Evolutionary conservation across 2,329 filamentous ascomycete species (phyloP).

Genomic region (Penicillium aurantiogriseum): DNA sequence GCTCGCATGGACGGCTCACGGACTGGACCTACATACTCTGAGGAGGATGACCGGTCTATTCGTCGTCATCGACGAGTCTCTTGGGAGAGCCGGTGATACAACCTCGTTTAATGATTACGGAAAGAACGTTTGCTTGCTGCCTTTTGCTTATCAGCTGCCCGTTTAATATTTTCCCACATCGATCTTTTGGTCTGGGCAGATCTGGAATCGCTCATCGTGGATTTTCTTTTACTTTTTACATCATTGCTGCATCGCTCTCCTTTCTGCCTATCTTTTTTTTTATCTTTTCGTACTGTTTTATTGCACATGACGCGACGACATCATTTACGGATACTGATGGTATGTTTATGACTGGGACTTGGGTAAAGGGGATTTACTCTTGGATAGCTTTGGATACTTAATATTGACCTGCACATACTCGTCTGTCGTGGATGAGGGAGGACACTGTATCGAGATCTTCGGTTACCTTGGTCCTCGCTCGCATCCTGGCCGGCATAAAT

Average conservation of each 20-base stretch:
- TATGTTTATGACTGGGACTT: conserved; percentile 2
- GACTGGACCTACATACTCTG: conserved; percentile 26
- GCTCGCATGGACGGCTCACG: conserved; percentile 29
- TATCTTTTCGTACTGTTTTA: neutral
- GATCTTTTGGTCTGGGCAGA: neutral
- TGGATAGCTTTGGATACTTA: conserved; percentile 18
- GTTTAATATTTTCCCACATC: neutral
- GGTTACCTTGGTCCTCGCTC: neutral
- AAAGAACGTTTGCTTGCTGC: neutral
- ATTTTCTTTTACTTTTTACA: neutral
- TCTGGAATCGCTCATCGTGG: conserved; percentile 14
- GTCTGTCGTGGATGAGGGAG: neutral
- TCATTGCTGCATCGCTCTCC: neutral
- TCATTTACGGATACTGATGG: conserved; percentile 1
- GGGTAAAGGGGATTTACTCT: neutral
- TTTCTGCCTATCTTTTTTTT: neutral
- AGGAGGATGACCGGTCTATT: conserved; percentile 23
- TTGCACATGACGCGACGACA: conserved; percentile 19
- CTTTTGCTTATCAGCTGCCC: neutral
- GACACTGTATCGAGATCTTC: neutral
- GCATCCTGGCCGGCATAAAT: neutral
- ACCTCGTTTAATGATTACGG: neutral
- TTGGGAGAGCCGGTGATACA: conserved; percentile 28
- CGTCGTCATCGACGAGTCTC: conserved; percentile 26
- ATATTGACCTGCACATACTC: conserved; percentile 8